Base-by-base conservation (phyloP, 371 early-diverging fungal species). In the Haplosporangium sp. region DNA sequence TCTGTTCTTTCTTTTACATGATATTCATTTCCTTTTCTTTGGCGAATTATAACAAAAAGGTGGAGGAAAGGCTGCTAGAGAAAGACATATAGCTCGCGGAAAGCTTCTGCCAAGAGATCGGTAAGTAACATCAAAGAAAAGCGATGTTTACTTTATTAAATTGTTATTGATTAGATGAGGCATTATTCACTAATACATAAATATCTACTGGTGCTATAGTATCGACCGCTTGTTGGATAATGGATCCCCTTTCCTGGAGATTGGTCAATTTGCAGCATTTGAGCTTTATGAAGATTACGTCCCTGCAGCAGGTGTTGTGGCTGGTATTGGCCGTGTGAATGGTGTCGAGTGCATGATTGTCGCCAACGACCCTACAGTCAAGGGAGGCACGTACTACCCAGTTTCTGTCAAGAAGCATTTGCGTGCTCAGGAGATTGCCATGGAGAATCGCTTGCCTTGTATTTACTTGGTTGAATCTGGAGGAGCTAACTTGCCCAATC, bases 321-420 rank as follows among this genome's bases (percentile, higher is more conserved):
- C 99, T 11, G 99, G 99, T 67, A 95, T 99, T 75, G 99, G 99
- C 35, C 90, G 96, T 35, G 94, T 99, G 37, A 92, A 90, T 87
- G 98, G 97, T 8, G 89, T 94, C 45, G 97, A 97, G 83, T 98
- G 99, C 86, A 94, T 98, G 92, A 90, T 99, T 70, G 96, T 99
- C 35, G 98, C 97, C 20, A 99, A 99, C 83, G 98, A 95, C 82
- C 92, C 95, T 37, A 95, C 94, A 6, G 94, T 96, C 71, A 95
- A 94, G 88, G 99, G 99, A 72, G 99, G 99, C 61, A 94, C 98
- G 55, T 99, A 99, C 86, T 99, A 96, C 81, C 99, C 99, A 20
- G 94, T 96, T 64, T 94, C 96, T 62, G 98, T 97, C 66, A 96
- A 96, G 88, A 98, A 98, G 91, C 99, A 99, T 84, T 84, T 99